Base-by-base conservation (phyloP, 2,329 filamentous ascomycete species). In the Cladosporium oxysporum region DNA sequence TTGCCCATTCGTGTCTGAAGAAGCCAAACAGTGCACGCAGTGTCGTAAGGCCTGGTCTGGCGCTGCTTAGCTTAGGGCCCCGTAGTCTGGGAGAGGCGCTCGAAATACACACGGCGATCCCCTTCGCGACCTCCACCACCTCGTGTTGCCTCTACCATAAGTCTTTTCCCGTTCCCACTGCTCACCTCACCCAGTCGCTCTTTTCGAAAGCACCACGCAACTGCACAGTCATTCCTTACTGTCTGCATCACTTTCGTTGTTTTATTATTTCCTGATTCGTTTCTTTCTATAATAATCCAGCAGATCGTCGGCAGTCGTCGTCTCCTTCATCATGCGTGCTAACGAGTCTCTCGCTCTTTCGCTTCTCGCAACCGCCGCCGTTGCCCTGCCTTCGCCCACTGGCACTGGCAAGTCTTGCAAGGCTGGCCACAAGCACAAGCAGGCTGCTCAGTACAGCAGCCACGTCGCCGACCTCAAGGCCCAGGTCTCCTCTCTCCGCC, bases 401-500 rank as follows among this genome's bases (percentile, higher is more conserved):
- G 61, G 47, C 49, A 55, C 35, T 8, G 61, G 29, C 33, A 53
- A 53, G 33, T 29, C 59, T 23, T 62, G 59, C 59, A 50, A 50
- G 44, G 59, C 59, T 10, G 16, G 16, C 2, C 16, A 23, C 35
- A 49, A 62, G 44, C 49, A 62, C 44, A 28, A 50, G 31, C 28
- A 26, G 26, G 14, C 35, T 7, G 29, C 33, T 10, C 37, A 61
- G 37, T 10, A 49, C 47, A 29, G 23, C 61, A 31, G 47, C 50
- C 61, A 63, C 35, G 35, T 63, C 61, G 61, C 61, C 35, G 31
- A 53, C 21, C n/a, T 63, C 5, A 52, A 52, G 49, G 61, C 47
- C 23, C 61, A 63, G 61, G 61, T 44, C 61, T 63, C 61, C 28
- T 63, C 61, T 12, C 61, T 63, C 61, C 61, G 61, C 50, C 26